A percentile compares a stretch with the other conserved stretches of the same genome.
These are phyloP conservation scores for Ophioceras dolichostomum DNA, from an alignment of 2,329 filamentous ascomycete genomes.

Conservation along the genomic window DNA sequence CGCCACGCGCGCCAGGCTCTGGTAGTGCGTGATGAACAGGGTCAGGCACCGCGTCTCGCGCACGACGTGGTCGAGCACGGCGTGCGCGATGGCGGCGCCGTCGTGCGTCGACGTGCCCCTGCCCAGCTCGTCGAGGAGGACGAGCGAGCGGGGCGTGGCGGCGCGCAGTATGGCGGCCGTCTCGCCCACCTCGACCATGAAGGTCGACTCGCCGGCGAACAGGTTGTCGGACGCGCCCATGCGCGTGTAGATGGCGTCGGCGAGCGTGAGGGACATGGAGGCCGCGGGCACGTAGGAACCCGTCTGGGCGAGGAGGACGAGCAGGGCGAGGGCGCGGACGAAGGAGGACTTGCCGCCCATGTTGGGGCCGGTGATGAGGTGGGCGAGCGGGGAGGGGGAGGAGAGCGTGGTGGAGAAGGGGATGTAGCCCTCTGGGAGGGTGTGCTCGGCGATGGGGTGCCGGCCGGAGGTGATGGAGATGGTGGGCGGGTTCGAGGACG, in stretches of 20 bases:
- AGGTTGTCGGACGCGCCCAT: slow-evolving; percentile 97
- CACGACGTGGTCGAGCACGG: slow-evolving; percentile 77
- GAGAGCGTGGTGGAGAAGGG: slow-evolving; percentile 72
- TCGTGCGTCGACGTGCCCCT: slow-evolving; percentile 92
- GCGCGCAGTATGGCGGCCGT: slow-evolving; percentile 84
- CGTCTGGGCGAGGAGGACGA: slow-evolving; percentile 87
- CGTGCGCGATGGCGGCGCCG: slow-evolving; percentile 88
- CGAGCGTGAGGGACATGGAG: slow-evolving; percentile 61
- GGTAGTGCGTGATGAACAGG: slow-evolving; percentile 97
- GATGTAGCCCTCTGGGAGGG: slow-evolving; percentile 76
- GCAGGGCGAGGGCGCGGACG: slow-evolving; percentile 82
- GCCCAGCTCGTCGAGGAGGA: slow-evolving; percentile 91
- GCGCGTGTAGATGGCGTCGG: slow-evolving; percentile 87
- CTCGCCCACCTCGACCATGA: slow-evolving; percentile 95
- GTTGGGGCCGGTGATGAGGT: slow-evolving; percentile 92
- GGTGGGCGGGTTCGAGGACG: slow-evolving; percentile 49
- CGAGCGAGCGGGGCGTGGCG: slow-evolving; percentile 70
- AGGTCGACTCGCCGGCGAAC: slow-evolving; percentile 86
- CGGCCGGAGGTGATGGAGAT: slow-evolving; percentile 65
- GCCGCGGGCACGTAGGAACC: slow-evolving; percentile 86
- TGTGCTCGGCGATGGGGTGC: slow-evolving; percentile 92
- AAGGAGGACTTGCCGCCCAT: slow-evolving; percentile 99
- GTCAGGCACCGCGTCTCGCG: slow-evolving; percentile 64
- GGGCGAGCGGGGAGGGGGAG: slow-evolving; percentile 53
- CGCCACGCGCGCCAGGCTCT: slow-evolving; percentile 63